phyloP scores from a whole-genome alignment of 2,329 filamentous ascomycete species.

The Ophioceras dolichostomum region DNA sequence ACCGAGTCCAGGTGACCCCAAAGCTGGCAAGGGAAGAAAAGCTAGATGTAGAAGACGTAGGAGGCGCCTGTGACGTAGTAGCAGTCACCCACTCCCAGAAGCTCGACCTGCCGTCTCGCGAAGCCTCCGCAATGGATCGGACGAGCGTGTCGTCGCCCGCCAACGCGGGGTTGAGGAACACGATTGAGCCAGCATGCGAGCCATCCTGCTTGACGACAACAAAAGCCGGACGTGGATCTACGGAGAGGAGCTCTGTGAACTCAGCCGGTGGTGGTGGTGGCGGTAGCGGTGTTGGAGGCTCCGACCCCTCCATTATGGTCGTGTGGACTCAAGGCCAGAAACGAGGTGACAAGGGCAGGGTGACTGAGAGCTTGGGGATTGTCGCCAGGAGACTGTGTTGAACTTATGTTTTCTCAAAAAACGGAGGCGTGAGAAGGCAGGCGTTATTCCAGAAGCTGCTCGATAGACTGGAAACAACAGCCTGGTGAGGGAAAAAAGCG shows the following conservation, averaged over 20 bases:
- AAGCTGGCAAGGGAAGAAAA: slow-evolving; percentile 3
- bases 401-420: too few species aligned
- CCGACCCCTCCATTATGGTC: too few species aligned
- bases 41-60: too few species aligned
- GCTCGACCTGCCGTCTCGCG: slow-evolving; percentile 5
- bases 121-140: slow-evolving; percentile 5
- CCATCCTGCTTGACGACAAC: slow-evolving; percentile 10
- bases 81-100: slow-evolving; percentile 13
- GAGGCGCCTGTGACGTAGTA: neutral
- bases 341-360: too few species aligned
- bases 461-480: too few species aligned
- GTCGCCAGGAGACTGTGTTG: too few species aligned
- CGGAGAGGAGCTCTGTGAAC: slow-evolving; percentile 26
- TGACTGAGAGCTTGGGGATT: too few species aligned
- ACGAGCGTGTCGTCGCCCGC: slow-evolving; percentile 7
- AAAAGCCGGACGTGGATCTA: slow-evolving; percentile 23
- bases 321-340: too few species aligned
- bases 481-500: too few species aligned
- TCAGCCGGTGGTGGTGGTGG: slow-evolving; percentile 18
- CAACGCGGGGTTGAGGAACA: slow-evolving; percentile 17
- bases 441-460: too few species aligned
- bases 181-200: slow-evolving; percentile 5
- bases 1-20: slow-evolving; percentile 8
- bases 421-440: too few species aligned
- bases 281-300: too few species aligned